A percentile compares a stretch with the other conserved stretches of the same genome.
Conservation (phyloP, 352 stramenopile genomes). For the Pythium phragmiticola region DNA sequence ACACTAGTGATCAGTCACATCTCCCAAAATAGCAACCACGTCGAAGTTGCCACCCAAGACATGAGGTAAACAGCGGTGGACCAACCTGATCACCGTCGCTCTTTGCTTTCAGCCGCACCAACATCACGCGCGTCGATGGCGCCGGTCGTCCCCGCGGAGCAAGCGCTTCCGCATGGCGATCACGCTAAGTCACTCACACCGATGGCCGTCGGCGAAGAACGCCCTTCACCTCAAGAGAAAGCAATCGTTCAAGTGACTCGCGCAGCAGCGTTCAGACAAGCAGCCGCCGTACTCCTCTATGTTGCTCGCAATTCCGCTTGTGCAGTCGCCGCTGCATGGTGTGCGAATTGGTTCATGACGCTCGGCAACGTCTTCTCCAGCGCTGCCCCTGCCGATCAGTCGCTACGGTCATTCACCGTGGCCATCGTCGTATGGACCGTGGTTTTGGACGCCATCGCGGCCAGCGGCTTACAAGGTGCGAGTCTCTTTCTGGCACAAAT, state of each 20-base stretch:
- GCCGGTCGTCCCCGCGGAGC: too few species aligned
- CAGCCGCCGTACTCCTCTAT: neutral
- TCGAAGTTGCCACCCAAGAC: too few species aligned
- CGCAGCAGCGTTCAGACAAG: slow-evolving; percentile 2
- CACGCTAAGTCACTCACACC: too few species aligned
- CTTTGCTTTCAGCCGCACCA: too few species aligned
- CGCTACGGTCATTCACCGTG: neutral
- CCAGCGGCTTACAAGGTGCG: neutral
- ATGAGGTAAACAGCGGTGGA: too few species aligned
- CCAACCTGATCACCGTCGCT: too few species aligned
- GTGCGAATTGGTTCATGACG: neutral
- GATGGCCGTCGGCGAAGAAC: too few species aligned
- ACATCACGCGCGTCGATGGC: too few species aligned
- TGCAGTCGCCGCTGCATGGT: slow-evolving; percentile 1
- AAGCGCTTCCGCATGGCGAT: too few species aligned
- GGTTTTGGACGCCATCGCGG: neutral
- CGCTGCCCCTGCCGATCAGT: neutral
- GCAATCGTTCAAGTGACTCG: neutral
- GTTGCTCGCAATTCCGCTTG: neutral
- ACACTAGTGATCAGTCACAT: too few species aligned
- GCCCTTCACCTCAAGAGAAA: too few species aligned
- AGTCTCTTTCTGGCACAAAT: slow-evolving; percentile 1
- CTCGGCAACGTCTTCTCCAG: slow-evolving; percentile 3
- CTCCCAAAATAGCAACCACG: too few species aligned
- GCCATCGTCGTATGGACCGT: neutral